phyloP scores from a whole-genome alignment of 129 eudicot species.

The Gnaphalium uliginosum region DNA sequence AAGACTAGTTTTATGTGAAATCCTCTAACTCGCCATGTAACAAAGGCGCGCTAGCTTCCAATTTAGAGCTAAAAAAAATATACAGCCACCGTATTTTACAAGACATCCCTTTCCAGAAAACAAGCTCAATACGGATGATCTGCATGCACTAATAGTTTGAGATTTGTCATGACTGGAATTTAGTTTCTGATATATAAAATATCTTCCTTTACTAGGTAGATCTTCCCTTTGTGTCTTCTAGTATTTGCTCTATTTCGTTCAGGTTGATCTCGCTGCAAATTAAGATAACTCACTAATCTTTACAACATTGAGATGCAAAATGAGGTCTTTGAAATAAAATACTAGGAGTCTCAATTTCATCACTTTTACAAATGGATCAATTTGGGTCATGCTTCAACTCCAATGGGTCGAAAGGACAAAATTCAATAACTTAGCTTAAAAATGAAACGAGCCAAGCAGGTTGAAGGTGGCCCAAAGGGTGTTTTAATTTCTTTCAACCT shows the following conservation, averaged over 20 bases:
- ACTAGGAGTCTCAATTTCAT: too few species aligned
- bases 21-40: not conserved
- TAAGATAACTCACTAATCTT: constrained; percentile 2
- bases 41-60: not conserved
- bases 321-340: not conserved
- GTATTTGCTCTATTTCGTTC: constrained; percentile 40
- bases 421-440: too few species aligned
- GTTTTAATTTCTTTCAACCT: too few species aligned
- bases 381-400: too few species aligned
- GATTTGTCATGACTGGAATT: not conserved
- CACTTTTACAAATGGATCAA: too few species aligned
- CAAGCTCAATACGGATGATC: not conserved
- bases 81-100: not conserved
- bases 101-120: not conserved
- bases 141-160: not conserved
- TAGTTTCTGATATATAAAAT: constrained; percentile 45
- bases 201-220: constrained; percentile 67
- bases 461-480: too few species aligned
- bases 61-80: not conserved
- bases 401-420: too few species aligned
- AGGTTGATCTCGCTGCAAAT: constrained; percentile 75
- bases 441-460: too few species aligned
- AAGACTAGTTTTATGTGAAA: too few species aligned
- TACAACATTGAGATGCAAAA: not conserved
- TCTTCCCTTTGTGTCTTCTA: constrained; percentile 73